Base-by-base conservation (phyloP, 2,329 filamentous ascomycete genomes). In the Ophiocordyceps unilateralis region DNA sequence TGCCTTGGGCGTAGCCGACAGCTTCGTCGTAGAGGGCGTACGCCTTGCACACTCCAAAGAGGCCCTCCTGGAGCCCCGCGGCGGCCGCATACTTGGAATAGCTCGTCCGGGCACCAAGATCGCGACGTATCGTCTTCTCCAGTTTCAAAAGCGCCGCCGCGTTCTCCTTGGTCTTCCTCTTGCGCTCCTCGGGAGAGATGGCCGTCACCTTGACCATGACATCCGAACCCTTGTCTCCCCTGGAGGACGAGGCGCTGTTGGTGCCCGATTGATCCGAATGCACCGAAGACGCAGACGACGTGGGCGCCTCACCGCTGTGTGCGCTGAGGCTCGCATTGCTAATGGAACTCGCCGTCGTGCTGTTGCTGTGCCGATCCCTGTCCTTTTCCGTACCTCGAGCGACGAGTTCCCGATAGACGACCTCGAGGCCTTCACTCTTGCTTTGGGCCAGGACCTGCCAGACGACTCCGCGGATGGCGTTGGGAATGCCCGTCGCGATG, bases 401-500 rank as follows among this genome's bases (percentile, higher is more conserved):
- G 26, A 84, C 73, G 10, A 98, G 70, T 46, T 93, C 87, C 49
- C 73, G 76, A 63, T 96, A 98, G n/a, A 87, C 74, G 15, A 70
- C 64, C 61, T 98, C 91, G 17, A 98, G 66, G 39, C 93, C 86
- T 47, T 89, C 82, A 52, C 86, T 93, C 61, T 94, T 93, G 64
- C 88, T 95, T 56, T 94, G 86, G 4, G 91, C 87, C 47, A 98
- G 67, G 8, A 96, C 89, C 62, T 98, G 91, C 91, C 91, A 98
- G 41, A 98, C 88, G 2, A 98, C 91, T n/a, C 91, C 93, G 45
- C 91, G 80, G 47, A 98, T 94, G 3, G 88, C 89, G 50, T 81
- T 87, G 1, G 91, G 91, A 45, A 98, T 98, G 26, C 91, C 91
- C 34, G 81, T 83, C 41, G 89, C 84, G 52, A 98, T 95, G 20